Evolutionary conservation across 176 grass and related monocot species (phyloP).

Genomic region (Alloteropsis semialata): DNA sequence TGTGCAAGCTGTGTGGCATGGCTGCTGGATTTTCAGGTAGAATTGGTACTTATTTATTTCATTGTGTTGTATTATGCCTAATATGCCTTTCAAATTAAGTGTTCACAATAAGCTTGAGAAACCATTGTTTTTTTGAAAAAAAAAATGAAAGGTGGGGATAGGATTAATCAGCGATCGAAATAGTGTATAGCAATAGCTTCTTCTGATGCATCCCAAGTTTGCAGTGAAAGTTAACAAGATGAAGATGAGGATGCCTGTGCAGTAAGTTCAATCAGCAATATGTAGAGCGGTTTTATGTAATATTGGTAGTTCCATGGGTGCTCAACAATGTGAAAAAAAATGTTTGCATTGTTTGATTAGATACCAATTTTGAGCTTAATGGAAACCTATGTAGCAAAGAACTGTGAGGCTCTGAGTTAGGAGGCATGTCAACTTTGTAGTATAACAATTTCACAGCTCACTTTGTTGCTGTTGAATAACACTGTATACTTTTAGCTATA

Average conservation of each 20-base stretch:
- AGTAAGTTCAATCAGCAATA: neutral
- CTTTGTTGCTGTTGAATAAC: no score
- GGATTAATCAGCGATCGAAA: no score
- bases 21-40: slow-evolving; percentile 28
- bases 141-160: no score
- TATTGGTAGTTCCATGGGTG: neutral
- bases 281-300: neutral
- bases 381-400: no score
- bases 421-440: no score
- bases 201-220: neutral
- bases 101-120: neutral
- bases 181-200: no score
- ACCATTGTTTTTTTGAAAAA: neutral
- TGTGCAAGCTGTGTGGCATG: neutral
- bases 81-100: neutral
- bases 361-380: neutral
- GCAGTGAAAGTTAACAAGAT: neutral
- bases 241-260: neutral
- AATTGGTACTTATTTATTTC: neutral
- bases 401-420: no score
- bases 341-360: neutral
- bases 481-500: no score
- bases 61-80: neutral
- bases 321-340: neutral
- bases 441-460: no score